Evolutionary conservation across 176 grass and related monocot species (phyloP), one percentile per base, ranked within the genome.

Genomic region (Oryza coarctata): DNA sequence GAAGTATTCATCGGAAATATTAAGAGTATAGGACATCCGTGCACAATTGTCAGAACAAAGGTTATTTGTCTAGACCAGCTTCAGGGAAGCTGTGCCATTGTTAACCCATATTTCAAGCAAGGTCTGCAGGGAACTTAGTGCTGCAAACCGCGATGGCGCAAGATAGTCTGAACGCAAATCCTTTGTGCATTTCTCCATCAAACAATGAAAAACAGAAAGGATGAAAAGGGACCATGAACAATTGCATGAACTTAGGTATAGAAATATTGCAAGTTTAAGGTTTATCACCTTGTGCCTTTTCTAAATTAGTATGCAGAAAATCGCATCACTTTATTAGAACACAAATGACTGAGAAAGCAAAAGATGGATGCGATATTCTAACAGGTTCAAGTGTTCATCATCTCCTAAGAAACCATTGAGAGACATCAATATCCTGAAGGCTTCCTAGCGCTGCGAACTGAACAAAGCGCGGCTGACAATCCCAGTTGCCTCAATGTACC

Each of bases 401-500:
- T 58, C 30, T 60, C 29, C 11, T 36, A 50, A 66, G 41, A 18
- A 66, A 47, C 39, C 52, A n/a, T 6, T n/a, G 18, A n/a, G 52
- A n/a, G 7, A 20, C 52, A 64, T 74, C 20, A 65, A 74, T 74
- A 17, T 30, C 38, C 57, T 0, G 55, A 23, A 20, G 26, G 9
- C 22, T 27, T 61, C 15, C 49, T 74, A 88, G 35, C 49, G 73
- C 49, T 68, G 83, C 3, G 70, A 43, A 40, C 80, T 88, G 55
- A 86, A 88, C 20, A 88, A 76, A 61, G 86, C 75, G 57, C 83
- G 70, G 44, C 44, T 47, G 38, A 86, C 84, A 76, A 94, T 91
- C 74, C 83, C 80, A 25, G 92, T 88, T 35, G 83, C 88, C 70
- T 94, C 88, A 9, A 91, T 79, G 67, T 86, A 86, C n/a, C 83